Conservation (phyloP, 768 basidiomycete genomes). For the Podaxis sp. region DNA sequence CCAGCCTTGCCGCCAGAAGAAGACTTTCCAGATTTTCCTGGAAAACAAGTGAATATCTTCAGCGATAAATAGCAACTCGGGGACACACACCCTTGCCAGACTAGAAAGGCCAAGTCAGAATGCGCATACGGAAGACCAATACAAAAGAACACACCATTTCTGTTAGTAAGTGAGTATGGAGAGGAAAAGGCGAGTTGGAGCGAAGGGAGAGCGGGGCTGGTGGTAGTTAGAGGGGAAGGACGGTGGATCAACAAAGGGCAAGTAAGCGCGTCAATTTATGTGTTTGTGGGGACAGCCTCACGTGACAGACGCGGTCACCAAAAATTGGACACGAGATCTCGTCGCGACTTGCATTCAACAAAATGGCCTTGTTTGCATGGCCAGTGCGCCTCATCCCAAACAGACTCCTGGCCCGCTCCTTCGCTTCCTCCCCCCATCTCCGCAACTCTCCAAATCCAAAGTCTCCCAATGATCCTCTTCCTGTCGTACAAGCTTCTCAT, state of each 20-base stretch:
- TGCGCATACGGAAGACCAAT: not conserved
- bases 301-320: slow-evolving; percentile 27
- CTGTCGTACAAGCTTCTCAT: not conserved
- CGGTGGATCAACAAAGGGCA: slow-evolving; percentile 30
- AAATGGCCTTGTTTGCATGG: slow-evolving; percentile 19
- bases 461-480: not conserved
- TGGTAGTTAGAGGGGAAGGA: slow-evolving; percentile 37
- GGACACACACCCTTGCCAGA: slow-evolving; percentile 13
- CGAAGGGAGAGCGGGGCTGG: slow-evolving; percentile 23
- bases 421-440: slow-evolving; percentile 6
- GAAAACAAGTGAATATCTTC: not conserved
- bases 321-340: slow-evolving; percentile 4
- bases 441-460: not conserved
- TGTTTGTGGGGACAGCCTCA: slow-evolving; percentile 30
- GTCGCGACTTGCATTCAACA: slow-evolving; percentile 17
- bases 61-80: not conserved
- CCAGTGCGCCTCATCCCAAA: slow-evolving; percentile 9
- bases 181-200: not conserved
- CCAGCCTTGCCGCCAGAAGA: slow-evolving; percentile 70
- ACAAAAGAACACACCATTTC: slow-evolving; percentile 7
- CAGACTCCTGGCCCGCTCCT: not conserved
- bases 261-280: slow-evolving; percentile 43
- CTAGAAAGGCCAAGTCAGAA: slow-evolving; percentile 9
- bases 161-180: not conserved
- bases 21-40: slow-evolving; percentile 58